Evolutionary conservation across 306 rosid genomes (phyloP).

Genomic region (Herpetospermum pedunculosum): DNA sequence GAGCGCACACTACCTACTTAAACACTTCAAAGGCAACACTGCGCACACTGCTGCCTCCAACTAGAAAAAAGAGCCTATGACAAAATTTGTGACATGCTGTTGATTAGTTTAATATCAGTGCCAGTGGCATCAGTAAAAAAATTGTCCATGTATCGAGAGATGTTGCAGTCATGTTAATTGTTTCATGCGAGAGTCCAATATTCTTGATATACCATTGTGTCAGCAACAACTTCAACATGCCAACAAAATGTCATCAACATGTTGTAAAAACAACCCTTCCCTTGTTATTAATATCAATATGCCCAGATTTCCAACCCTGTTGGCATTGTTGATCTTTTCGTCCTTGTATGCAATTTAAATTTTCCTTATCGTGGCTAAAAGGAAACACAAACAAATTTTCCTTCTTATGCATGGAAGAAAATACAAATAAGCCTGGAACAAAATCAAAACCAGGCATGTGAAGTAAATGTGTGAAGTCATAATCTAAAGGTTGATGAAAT

Average conservation of each 20-base stretch:
- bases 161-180: not conserved
- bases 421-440: not conserved
- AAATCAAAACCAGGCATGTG: not conserved
- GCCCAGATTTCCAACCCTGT: not conserved
- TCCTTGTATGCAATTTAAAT: not conserved
- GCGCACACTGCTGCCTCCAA: not conserved
- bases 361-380: not conserved
- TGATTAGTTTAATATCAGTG: not conserved
- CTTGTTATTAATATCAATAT: not conserved
- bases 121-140: not conserved
- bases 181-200: not conserved
- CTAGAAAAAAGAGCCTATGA: not conserved
- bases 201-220: not conserved
- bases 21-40: not conserved
- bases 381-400: not conserved
- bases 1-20: not conserved
- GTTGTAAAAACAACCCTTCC: not conserved
- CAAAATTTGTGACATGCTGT: not conserved
- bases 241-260: not conserved
- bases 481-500: not conserved
- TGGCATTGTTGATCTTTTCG: not conserved
- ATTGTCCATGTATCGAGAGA: not conserved
- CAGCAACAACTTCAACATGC: not conserved
- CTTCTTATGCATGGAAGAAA: not conserved
- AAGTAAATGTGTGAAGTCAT: not conserved